Base-by-base conservation (phyloP, 208 protist genomes). In the Wallacemonas sp. region DNA sequence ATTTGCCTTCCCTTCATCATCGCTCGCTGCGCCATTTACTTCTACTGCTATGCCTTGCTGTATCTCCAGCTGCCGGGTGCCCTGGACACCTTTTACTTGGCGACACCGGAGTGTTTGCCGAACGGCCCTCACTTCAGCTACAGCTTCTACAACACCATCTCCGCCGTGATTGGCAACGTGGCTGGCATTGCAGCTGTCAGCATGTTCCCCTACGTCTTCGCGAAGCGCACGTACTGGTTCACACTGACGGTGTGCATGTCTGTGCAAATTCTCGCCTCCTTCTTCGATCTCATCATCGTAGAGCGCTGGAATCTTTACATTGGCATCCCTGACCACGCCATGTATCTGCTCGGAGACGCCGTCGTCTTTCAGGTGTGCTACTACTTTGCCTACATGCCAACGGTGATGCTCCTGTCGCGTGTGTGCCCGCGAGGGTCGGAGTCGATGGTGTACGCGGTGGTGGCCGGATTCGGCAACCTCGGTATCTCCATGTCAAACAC, bases 381-480 rank as follows among this genome's bases (percentile, higher is more conserved):
- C 22, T 80, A 85, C 76, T 47, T 96, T 2, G 41, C 78, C 26
- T 79, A 62, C 36, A 94, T 95, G 84, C 86, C 91, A 9, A 64
- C 44, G 33, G 66, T 92, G 12, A 65, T 96, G 46, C 74, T 96
- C 27, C 87, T 90, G 63, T 80, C 85, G 9, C 88, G 86, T 39
- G 68, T 96, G 15, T 93, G 87, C 51, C 89, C 91, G 19, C 79
- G 80, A n/a, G 87, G 86, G 1, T 72, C 86, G 27, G 91, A 96
- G 71, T 64, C 72, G n/a, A 95, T 90, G 68, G 80, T 91, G 38
- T 82, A 84, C 33, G 75, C 91, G 11, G 66, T 94, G 8, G 67
- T 96, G 15, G 84, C 78, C 12, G 87, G 83, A 9, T 88, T 90
- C 39, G 58, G 82, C 21, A 79, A 88, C 62, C 70, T 91, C 38